Percentiles rank a stretch among this genome's conserved stretches.
These are phyloP conservation scores for Neltuma alba DNA, from an alignment of 306 rosid genomes.

Conservation along the genomic window DNA sequence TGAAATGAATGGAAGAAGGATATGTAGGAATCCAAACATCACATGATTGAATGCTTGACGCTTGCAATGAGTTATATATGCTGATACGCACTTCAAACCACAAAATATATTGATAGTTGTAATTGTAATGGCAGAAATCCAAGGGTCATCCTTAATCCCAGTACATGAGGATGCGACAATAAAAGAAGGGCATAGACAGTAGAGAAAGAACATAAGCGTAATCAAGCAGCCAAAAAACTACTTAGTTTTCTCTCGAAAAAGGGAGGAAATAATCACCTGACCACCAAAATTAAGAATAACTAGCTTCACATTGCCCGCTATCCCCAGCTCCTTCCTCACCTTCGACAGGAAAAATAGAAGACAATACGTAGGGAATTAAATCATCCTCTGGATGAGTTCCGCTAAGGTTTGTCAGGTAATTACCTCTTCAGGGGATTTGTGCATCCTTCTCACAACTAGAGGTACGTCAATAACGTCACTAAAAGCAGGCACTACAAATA, in stretches of 20 bases:
- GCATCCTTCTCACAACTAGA: constrained; percentile 89
- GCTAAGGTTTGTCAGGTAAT: constrained; percentile 26
- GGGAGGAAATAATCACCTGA: constrained; percentile 57
- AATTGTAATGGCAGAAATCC: constrained; percentile 17
- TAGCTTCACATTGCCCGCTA: constrained; percentile 69
- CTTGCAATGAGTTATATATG: background rate
- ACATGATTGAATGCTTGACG: background rate
- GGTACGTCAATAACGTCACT: constrained; percentile 90
- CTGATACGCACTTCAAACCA: background rate
- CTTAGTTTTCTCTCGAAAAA: constrained; percentile 2
- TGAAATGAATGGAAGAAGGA: background rate
- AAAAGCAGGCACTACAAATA: constrained; percentile 85
- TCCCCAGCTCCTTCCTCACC: constrained; percentile 83
- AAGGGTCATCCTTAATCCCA: constrained; percentile 7
- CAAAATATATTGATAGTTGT: background rate
- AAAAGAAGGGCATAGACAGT: background rate
- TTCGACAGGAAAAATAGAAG: constrained; percentile 41
- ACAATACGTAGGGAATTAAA: constrained; percentile 12
- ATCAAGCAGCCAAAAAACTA: background rate
- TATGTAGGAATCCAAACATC: background rate
- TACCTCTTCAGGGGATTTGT: constrained; percentile 89
- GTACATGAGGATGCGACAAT: background rate
- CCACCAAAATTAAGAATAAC: constrained; percentile 95
- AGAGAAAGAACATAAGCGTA: constrained; percentile 2
- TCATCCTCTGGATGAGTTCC: constrained; percentile 32